These are phyloP conservation scores for Fusarium decemcellulare DNA, from an alignment of 2,329 filamentous ascomycete species.

Conservation along the genomic window DNA sequence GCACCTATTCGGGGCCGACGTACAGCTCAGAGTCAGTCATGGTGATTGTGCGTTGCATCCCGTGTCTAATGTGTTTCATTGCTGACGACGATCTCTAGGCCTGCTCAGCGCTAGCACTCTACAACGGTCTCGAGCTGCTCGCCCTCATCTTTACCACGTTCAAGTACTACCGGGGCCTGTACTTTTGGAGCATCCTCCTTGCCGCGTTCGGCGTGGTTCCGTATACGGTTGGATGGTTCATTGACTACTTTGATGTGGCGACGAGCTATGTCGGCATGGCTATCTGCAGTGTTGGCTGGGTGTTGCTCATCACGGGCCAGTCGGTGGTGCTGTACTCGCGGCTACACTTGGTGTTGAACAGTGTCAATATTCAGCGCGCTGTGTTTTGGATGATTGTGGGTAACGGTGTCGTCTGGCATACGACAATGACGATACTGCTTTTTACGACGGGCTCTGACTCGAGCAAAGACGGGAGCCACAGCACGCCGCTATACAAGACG, in stretches of 20 bases:
- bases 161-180: constrained; percentile 8
- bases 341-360: neutral
- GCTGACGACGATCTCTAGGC: neutral
- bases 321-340: constrained; percentile 20
- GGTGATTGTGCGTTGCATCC: constrained; percentile 35
- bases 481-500: neutral
- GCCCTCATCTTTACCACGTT: constrained; percentile 20
- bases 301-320: constrained; percentile 23
- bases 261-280: constrained; percentile 12
- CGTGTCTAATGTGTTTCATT: neutral
- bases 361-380: constrained; percentile 6
- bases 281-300: constrained; percentile 14
- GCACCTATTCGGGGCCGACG: neutral
- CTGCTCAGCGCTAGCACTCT: constrained; percentile 12
- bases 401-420: constrained; percentile 27
- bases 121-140: constrained; percentile 21
- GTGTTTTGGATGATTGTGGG: constrained; percentile 30
- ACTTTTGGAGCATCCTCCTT: constrained; percentile 24
- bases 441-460: constrained; percentile 10
- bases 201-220: constrained; percentile 15
- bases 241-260: constrained; percentile 15
- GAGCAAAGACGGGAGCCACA: neutral
- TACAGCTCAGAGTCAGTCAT: constrained; percentile 24
- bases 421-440: constrained; percentile 13
- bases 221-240: constrained; percentile 13